These are phyloP conservation scores for Skeletonema grethae DNA, from an alignment of 108 stramenopile species.

Conservation along the genomic window DNA sequence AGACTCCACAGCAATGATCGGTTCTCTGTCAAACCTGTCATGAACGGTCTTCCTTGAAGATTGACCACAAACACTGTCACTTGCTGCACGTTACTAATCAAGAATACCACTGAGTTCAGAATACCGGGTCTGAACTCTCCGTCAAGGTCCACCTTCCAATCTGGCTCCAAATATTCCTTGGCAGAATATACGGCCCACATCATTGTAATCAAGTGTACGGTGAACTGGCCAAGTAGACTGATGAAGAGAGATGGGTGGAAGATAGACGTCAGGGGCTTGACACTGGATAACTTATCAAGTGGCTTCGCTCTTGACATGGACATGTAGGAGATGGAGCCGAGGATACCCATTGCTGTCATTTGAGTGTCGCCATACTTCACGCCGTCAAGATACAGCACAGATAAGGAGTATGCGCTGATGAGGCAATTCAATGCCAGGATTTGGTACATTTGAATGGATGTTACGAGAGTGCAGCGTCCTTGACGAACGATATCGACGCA, in stretches of 20 bases:
- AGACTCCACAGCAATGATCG: slow-evolving; percentile 92
- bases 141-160: slow-evolving; percentile 87
- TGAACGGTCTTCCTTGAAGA: slow-evolving; percentile 97
- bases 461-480: slow-evolving; percentile 90
- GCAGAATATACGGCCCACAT: slow-evolving; percentile 78
- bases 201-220: slow-evolving; percentile 91
- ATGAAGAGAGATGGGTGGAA: slow-evolving; percentile 95
- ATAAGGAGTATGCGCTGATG: slow-evolving; percentile 96
- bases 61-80: slow-evolving; percentile 98
- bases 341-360: slow-evolving; percentile 94
- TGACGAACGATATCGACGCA: slow-evolving; percentile 97
- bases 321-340: slow-evolving; percentile 92
- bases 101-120: slow-evolving; percentile 88
- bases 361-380: slow-evolving; percentile 97
- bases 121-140: slow-evolving; percentile 94
- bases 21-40: slow-evolving; percentile 97
- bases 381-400: slow-evolving; percentile 95
- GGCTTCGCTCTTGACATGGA: slow-evolving; percentile 95
- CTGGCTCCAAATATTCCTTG: slow-evolving; percentile 79
- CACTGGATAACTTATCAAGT: slow-evolving; percentile 87
- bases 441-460: slow-evolving; percentile 94
- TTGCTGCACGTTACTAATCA: slow-evolving; percentile 95
- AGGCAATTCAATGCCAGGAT: slow-evolving; percentile 96
- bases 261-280: slow-evolving; percentile 93
- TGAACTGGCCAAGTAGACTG: slow-evolving; percentile 92